Percentiles rank a stretch among this genome's conserved stretches.
These are phyloP conservation scores for Sphagnum contortum DNA, from an alignment of 225 moss, liverwort and hornwort species.

Conservation along the genomic window DNA sequence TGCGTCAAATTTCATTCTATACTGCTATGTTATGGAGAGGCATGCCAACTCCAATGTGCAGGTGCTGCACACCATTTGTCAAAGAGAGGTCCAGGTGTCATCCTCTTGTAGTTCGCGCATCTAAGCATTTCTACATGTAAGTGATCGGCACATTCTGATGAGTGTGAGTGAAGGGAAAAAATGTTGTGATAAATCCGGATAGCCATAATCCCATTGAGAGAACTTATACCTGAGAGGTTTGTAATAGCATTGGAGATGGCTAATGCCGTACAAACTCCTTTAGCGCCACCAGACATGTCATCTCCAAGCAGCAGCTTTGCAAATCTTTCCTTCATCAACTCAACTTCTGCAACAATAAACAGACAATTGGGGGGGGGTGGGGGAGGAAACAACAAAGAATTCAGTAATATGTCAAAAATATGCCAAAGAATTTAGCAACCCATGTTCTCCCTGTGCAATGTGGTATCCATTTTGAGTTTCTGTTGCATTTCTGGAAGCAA, in stretches of 20 bases:
- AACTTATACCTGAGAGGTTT: constrained; percentile 68
- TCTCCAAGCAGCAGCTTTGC: constrained; percentile 95
- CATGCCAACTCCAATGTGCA: not conserved
- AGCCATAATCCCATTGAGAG: too few relatives aligned
- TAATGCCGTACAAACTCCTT: constrained; percentile 89
- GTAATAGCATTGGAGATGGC: constrained; percentile 96
- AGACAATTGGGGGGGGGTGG: not conserved
- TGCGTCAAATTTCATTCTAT: not conserved
- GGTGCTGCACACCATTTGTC: not conserved
- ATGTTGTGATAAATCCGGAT: too few relatives aligned
- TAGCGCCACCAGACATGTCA: constrained; percentile 98
- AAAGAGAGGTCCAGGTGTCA: constrained; percentile 5
- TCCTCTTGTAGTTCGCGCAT: not conserved
- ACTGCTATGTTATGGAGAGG: too few relatives aligned
- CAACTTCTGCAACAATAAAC: constrained; percentile 56
- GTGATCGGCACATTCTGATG: not conserved
- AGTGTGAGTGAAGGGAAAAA: too few relatives aligned
- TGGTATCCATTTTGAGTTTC: not conserved
- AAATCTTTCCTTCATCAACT: constrained; percentile 99
- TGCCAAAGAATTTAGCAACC: not conserved
- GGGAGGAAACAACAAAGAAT: constrained; percentile 11
- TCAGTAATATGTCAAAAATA: not conserved
- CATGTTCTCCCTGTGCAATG: not conserved
- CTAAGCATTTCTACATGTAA: not conserved
- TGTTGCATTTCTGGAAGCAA: not conserved